Evolutionary conservation across 2,329 filamentous ascomycete species (phyloP).

Genomic region (Monosporascus sp.): DNA sequence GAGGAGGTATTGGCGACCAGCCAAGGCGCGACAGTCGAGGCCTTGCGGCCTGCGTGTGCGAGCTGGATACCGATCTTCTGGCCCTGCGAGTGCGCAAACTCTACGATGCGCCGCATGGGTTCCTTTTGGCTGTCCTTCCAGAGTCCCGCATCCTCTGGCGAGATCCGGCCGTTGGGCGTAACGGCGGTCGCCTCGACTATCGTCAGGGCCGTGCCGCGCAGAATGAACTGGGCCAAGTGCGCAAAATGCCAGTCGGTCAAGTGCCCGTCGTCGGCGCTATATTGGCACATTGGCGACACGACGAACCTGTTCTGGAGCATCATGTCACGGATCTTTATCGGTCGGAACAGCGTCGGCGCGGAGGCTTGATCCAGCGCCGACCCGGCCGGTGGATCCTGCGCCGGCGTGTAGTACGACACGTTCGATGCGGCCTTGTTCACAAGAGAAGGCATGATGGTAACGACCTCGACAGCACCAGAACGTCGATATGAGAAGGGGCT

Average conservation of each 20-base stretch:
- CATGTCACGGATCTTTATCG: slow-evolving; percentile 47
- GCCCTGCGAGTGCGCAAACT: slow-evolving; percentile 74
- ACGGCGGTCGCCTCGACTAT: slow-evolving; percentile 78
- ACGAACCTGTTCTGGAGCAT: slow-evolving; percentile 52
- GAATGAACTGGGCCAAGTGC: slow-evolving; percentile 73
- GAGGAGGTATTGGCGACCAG: slow-evolving; percentile 44
- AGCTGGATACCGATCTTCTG: slow-evolving; percentile 77
- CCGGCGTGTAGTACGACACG: slow-evolving; percentile 50
- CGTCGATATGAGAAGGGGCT: too few species aligned
- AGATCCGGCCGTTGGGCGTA: slow-evolving; percentile 71
- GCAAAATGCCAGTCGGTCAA: slow-evolving; percentile 76
- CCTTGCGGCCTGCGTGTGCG: slow-evolving; percentile 72
- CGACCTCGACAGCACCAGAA: background rate
- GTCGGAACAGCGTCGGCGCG: slow-evolving; percentile 50
- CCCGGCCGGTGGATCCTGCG: slow-evolving; percentile 45
- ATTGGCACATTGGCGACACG: slow-evolving; percentile 58
- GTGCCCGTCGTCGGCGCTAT: slow-evolving; percentile 57
- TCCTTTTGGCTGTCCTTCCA: slow-evolving; percentile 82
- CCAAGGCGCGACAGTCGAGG: slow-evolving; percentile 58
- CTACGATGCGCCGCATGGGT: slow-evolving; percentile 62
- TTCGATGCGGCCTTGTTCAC: slow-evolving; percentile 34
- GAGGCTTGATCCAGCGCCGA: slow-evolving; percentile 35
- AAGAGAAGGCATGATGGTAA: slow-evolving; percentile 17
- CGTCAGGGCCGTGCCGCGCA: slow-evolving; percentile 67
- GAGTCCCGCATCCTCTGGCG: slow-evolving; percentile 70